These are phyloP conservation scores for Candida corydali DNA, from an alignment of 805 yeast species.

Conservation along the genomic window DNA sequence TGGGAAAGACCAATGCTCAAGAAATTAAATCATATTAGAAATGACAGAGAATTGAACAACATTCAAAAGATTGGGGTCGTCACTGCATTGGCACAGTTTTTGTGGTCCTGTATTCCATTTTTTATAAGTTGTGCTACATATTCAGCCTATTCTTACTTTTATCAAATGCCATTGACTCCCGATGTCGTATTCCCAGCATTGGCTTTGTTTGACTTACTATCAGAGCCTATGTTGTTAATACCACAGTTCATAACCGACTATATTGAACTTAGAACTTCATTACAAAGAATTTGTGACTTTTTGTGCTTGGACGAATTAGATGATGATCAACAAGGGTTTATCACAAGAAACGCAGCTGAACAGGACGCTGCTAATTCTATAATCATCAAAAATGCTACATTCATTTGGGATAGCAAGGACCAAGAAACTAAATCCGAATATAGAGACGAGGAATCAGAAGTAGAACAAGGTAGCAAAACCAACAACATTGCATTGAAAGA, in stretches of 20 bases:
- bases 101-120: conserved; percentile 39
- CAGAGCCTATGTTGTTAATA: conserved; percentile 30
- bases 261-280: conserved; percentile 29
- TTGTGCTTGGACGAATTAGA: conserved; percentile 32
- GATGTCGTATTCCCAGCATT: conserved; percentile 38
- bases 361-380: conserved; percentile 15
- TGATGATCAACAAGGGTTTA: conserved; percentile 18
- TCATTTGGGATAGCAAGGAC: conserved; percentile 31
- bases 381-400: conserved; percentile 24
- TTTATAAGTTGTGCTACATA: conserved; percentile 31
- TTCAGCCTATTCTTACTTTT: conserved; percentile 19
- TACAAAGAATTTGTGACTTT: conserved; percentile 29
- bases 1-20: conserved; percentile 40
- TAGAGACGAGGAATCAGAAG: conserved; percentile 16
- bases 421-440: conserved; percentile 10
- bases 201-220: conserved; percentile 31
- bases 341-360: conserved; percentile 12
- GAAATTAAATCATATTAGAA: conserved; percentile 28
- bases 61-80: conserved; percentile 27
- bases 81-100: conserved; percentile 27
- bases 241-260: conserved; percentile 27
- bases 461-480: conserved; percentile 13
- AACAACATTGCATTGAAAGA: conserved; percentile 26
- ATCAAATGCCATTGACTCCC: conserved; percentile 28
- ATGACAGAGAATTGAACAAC: conserved; percentile 29